Base-by-base conservation (phyloP, 495 filamentous ascomycete species). In the Aspergillus ellipticus region DNA sequence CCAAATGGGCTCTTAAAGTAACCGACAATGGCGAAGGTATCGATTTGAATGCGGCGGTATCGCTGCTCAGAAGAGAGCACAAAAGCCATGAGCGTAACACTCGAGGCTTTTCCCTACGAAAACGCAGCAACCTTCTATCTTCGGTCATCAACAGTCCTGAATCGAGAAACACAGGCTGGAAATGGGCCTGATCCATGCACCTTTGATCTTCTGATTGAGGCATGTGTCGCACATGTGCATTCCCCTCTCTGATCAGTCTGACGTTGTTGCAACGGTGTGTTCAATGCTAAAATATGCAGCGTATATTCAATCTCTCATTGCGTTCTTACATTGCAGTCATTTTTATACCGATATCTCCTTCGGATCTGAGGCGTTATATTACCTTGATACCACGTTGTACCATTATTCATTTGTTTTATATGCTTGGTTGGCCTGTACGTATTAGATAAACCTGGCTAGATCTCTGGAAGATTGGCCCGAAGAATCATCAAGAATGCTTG, bases 11-110 rank as follows among this genome's bases (percentile, higher is more conserved):
- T 9, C 61, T 82, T 9, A 79, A 79, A 28, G 73, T 79, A 49
- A 81, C 77, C 0, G 79, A 82, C 54, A 78, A 66, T 1, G 79
- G 79, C 16, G 78, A 82, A 26, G 73, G 73, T 2, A 73, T 82
- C 19, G 72, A 81, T 45, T 68, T 70, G n/a, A 60, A 73, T 26
- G 72, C 68, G 7, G 79, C 79, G 0, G 64, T 79, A 9, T 61
- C 69, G 17, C 57, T 79, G 28, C 69, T 82, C n/a, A 60, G 74
- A 4, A 59, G 68, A 19, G 72, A 80, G 45, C 62, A 71, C n/a
- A 72, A 74, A 51, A 74, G 67, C 17, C 55, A 56, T 7, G 55
- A 61, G 28, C 26, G 35, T 8, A 39, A 48, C 42, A 45, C 16
- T 22, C 53, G 45, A 13, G 15, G 49, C 16, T 19, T 50, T 8